Base-by-base conservation (phyloP, 352 stramenopile species). In the Pythium vanterpoolii region DNA sequence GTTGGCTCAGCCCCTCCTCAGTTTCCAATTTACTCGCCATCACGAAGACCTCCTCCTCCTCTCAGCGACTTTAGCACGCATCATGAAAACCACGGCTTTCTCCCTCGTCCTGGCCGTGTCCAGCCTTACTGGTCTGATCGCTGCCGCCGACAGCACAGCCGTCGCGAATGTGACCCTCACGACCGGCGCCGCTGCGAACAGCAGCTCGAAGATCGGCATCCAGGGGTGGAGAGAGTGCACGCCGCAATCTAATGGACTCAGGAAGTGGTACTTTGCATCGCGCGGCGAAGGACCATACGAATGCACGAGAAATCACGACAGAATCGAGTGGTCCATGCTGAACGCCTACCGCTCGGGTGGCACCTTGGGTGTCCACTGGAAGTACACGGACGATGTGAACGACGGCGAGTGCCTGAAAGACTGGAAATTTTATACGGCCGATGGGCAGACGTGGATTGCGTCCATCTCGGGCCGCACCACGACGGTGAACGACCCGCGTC, bases 331-430 rank as follows among this genome's bases (percentile, higher is more conserved):
- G 8, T 30, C 23, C 28, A 54, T 19, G 36, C 28, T 33, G 18
- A 26, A n/a, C n/a, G n/a, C n/a, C n/a, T n/a, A n/a, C n/a, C n/a
- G n/a, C n/a, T n/a, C n/a, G n/a, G n/a, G n/a, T n/a, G n/a, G n/a
- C n/a, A n/a, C n/a, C n/a, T n/a, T n/a, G 26, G 28, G 40, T 16
- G 24, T 48, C 21, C 34, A 59, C 51, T 59, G 51, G 51, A 59
- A 47, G 38, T 59, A 59, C 51, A 49, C 51, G 13, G 30, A 59
- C 38, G 51, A 49, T 39, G 31, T 28, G n/a, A 59, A 59, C 39
- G 36, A 59, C 38, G 11, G 39, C 40, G 38, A 23, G 42, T 59
- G 51, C 18, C 51, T 59, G 21, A 36, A 7, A 3, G 36, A 59
- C 51, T 60, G 52, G 52, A 33, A 10, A n/a, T 60, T 51, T 28